Conservation (phyloP, 495 filamentous ascomycete species). For the Patellaria atrata region DNA sequence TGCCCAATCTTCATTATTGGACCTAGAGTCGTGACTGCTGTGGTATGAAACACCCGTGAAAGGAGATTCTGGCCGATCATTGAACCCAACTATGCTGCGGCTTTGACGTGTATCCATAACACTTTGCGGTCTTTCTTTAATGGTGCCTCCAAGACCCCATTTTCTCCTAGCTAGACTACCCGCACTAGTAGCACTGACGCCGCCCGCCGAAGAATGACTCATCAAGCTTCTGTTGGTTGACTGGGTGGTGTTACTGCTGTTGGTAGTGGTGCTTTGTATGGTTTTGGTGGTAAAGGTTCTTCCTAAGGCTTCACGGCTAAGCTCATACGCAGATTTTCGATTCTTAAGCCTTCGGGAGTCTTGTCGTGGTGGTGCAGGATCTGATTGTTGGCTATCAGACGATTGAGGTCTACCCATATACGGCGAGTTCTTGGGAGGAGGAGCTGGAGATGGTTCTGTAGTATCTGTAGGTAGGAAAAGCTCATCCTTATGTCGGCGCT, state of each 20-base stretch:
- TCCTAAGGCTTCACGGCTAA: conserved; percentile 52
- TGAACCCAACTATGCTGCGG: conserved; percentile 26
- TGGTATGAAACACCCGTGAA: conserved; percentile 69
- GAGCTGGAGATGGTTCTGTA: conserved; percentile 27
- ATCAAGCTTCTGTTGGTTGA: conserved; percentile 74
- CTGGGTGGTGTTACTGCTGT: conserved; percentile 55
- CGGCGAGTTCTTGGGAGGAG: conserved; percentile 29
- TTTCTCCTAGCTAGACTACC: conserved; percentile 49
- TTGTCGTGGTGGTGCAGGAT: too few species aligned
- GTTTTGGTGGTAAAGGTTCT: conserved; percentile 80
- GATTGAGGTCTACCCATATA: conserved; percentile 33
- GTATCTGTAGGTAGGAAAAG: conserved; percentile 21
- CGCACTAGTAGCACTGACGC: conserved; percentile 86
- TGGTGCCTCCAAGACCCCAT: conserved; percentile 26
- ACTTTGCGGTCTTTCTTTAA: conserved; percentile 35
- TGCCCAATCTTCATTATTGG: conserved; percentile 29
- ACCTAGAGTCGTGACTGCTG: conserved; percentile 60
- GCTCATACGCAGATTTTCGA: conserved; percentile 74
- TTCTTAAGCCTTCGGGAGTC: conserved; percentile 29
- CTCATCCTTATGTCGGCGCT: conserved; percentile 26
- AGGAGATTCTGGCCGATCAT: conserved; percentile 24
- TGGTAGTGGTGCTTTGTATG: conserved; percentile 64
- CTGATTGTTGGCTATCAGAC: conserved; percentile 35
- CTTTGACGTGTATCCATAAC: conserved; percentile 31
- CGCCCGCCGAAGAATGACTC: conserved; percentile 83